phyloP scores from a whole-genome alignment of 345 rosid species.

The Mercurialis annua region DNA sequence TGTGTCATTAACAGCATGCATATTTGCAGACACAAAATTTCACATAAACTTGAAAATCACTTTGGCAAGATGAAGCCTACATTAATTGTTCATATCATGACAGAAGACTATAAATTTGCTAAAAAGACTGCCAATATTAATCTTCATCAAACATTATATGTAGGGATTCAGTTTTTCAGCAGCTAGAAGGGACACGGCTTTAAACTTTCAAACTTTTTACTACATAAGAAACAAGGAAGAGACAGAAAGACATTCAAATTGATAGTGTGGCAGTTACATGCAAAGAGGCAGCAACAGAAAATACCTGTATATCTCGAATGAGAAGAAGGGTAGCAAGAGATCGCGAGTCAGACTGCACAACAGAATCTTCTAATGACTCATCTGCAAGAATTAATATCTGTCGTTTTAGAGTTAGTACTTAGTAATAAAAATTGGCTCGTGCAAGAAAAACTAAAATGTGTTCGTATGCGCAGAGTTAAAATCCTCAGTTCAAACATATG shows the following conservation, averaged over 20 bases:
- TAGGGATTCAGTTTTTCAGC: neutral
- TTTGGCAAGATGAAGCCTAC: too few relatives aligned
- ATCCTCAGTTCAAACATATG: too few relatives aligned
- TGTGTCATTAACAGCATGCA: too few relatives aligned
- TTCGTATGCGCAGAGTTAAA: too few relatives aligned
- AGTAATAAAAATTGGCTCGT: slow-evolving; percentile 10
- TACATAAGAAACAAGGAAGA: neutral
- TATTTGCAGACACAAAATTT: too few relatives aligned
- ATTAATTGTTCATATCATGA: neutral
- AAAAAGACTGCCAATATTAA: neutral
- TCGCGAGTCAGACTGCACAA: slow-evolving; percentile 90
- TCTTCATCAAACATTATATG: neutral
- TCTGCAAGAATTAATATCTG: slow-evolving; percentile 99
- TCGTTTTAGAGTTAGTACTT: slow-evolving; percentile 52
- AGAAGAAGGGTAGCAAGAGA: slow-evolving; percentile 96
- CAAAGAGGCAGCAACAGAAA: slow-evolving; percentile 4
- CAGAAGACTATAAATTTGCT: neutral
- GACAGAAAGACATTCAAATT: neutral
- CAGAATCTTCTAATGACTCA: slow-evolving; percentile 85
- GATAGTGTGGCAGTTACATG: neutral
- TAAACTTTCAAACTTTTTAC: neutral
- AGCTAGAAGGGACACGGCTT: neutral
- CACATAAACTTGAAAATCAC: too few relatives aligned
- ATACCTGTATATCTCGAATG: slow-evolving; percentile 92
- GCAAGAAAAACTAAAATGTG: neutral